Conservation (phyloP, 176 grass and related monocot genomes). For the Aegilops speltoides region DNA sequence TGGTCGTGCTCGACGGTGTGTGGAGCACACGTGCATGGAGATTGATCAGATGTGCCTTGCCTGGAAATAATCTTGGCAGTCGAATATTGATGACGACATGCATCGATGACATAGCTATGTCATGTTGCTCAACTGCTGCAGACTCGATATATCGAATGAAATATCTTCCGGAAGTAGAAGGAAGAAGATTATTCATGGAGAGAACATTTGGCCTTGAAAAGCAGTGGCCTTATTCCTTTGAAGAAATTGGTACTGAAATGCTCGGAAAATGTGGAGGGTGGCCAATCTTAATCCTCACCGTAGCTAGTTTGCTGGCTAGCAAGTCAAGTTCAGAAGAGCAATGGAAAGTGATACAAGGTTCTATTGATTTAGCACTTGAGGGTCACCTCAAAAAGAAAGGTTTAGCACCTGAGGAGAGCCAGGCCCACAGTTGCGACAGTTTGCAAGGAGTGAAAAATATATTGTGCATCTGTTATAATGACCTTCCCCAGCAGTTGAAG, state of each 20-base stretch:
- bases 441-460: too few species aligned
- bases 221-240: background rate
- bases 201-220: background rate
- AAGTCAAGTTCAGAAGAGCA: background rate
- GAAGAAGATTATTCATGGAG: background rate
- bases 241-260: background rate
- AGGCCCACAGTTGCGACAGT: too few species aligned
- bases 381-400: too few species aligned
- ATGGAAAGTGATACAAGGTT: background rate
- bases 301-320: background rate
- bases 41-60: background rate
- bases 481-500: too few species aligned
- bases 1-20: constrained; percentile 5
- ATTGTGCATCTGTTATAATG: too few species aligned
- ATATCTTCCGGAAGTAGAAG: background rate
- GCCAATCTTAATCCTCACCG: background rate
- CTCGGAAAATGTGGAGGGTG: background rate
- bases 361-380: background rate
- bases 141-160: background rate
- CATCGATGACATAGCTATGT: background rate
- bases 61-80: background rate
- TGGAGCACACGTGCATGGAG: background rate
- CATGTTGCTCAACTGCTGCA: background rate
- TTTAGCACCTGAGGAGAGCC: too few species aligned
- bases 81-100: constrained; percentile 6